Evolutionary conservation across 2,329 filamentous ascomycete species (phyloP), one percentile per base, ranked within the genome.

Genomic region (Talaromyces amestolkiae): DNA sequence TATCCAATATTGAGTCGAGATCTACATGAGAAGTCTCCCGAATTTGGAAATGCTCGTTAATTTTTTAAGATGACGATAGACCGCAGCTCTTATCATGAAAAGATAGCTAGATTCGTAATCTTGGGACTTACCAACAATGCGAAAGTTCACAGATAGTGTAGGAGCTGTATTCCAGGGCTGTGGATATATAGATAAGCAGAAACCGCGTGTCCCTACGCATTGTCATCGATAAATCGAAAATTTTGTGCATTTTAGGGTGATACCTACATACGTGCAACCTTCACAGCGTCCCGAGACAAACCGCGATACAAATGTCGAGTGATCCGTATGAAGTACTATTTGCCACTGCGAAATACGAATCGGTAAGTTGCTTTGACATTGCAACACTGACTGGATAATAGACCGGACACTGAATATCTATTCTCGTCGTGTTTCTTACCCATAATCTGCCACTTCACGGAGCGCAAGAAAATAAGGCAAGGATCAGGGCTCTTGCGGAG

Each of bases 1-100:
- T 35, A 56, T 39, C 31, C 53, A 56, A 56, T 56, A 15, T 56
- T 51, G 60, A 62, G 60, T 43, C 60, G 22, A 53, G 60, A 62
- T 62, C 47, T 62, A 51, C 60, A 31, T 39, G 22, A 4, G 27
- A n/a, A 39, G 22, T 43, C 47, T 62, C 19, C 60, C 51, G 10
- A 43, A 62, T 53, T 6, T 24, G 49, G 41, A n/a, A 41, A 54
- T 5, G 35, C 47, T 41, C 47, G 24, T 15, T 31, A 41, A 9
- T 51, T 43, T 5, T n/a, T 43, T 41, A 15, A 61, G 35, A 43
- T 31, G 47, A 35, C 10, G 45, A 61, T 53, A 39, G 53, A 56
- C 53, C 19, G 11, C 33, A 56, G 6, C 15, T 13, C 53, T 39
- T 39, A 37, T 37, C 27, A 31, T 31, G 27, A 31, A 31, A 31